A percentile compares a stretch with the other conserved stretches of the same genome.
Evolutionary conservation across 805 yeast genomes (phyloP).

Genomic region (Kazachstania africana): DNA sequence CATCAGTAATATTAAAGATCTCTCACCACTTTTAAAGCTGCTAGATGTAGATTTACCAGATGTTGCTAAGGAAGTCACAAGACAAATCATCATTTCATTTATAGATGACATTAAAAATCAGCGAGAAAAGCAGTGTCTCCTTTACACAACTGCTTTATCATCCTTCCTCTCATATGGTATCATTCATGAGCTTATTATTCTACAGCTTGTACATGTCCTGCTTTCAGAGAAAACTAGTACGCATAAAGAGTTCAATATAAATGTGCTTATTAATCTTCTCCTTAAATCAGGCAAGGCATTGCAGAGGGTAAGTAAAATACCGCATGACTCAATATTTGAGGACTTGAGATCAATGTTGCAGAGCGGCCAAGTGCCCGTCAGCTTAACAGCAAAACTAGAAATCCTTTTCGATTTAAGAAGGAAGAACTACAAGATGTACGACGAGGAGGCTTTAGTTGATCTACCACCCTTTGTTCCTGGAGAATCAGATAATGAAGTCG

Average conservation of each 20-base stretch:
- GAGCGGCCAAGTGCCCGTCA: constrained; percentile 35
- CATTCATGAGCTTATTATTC: constrained; percentile 37
- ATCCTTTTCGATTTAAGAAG: constrained; percentile 40
- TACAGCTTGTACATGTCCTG: constrained; percentile 42
- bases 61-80: constrained; percentile 46
- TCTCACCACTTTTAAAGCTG: not conserved
- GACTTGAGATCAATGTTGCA: constrained; percentile 49
- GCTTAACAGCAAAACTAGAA: constrained; percentile 38
- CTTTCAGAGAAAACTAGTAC: constrained; percentile 34
- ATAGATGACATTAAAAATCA: too few species aligned
- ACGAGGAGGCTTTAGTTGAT: too few species aligned
- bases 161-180: constrained; percentile 49
- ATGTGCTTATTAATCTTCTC: constrained; percentile 40
- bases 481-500: too few species aligned
- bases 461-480: too few species aligned
- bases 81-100: constrained; percentile 48
- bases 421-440: too few species aligned
- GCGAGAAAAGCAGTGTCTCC: too few species aligned
- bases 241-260: constrained; percentile 43
- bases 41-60: constrained; percentile 38
- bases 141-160: constrained; percentile 21
- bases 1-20: not conserved
- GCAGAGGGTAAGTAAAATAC: constrained; percentile 30
- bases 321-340: constrained; percentile 43
- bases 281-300: constrained; percentile 42